Base-by-base conservation (phyloP, 768 basidiomycete species). In the Trametes sanguinea region DNA sequence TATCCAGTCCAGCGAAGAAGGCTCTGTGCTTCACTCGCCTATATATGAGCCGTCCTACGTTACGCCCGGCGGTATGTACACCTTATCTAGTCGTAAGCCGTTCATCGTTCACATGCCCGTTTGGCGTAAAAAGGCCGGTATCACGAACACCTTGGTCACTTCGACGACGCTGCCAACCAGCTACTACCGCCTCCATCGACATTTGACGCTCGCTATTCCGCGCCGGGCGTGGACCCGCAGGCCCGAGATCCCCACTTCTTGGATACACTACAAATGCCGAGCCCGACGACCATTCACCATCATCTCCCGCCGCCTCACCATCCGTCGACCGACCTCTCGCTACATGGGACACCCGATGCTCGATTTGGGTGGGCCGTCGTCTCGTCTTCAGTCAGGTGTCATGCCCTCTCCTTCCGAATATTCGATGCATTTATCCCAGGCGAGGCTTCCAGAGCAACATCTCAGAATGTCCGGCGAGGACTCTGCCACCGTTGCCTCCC, bases 1-100 rank as follows among this genome's bases (percentile, higher is more conserved):
- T 42, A 81, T 82, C 46, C 87, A 85, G 75, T 88, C 87, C 27
- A 88, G 86, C 73, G 88, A 90, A 71, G 89, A 89, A 69, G 84
- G 86, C 70, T 90, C 89, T 54, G 88, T 86, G 62, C 75, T 90
- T 27, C 87, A 89, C 68, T 90, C 89, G 2, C 89, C 90, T 66
- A 81, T 85, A 54, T 87, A 87, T 75, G 82, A 85, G 76, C 76
- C 77, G 68, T 76, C 78, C 70, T 77, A 79, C 72, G 75, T 74
- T 60, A 60, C 54, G 68, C 69, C 65, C 67, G 68, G 72, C 59
- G 67, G 75, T 76, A 68, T 61, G 75, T 71, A 53, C 67, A 71
- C 67, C 70, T 72, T 74, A 75, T 78, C 76, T 75, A 70, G 71
- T 76, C 75, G 72, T 51, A 45, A 42, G 54, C 53, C 39, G 50